Conservation (phyloP, 495 filamentous ascomycete species). For the Schizothecium vesticola region DNA sequence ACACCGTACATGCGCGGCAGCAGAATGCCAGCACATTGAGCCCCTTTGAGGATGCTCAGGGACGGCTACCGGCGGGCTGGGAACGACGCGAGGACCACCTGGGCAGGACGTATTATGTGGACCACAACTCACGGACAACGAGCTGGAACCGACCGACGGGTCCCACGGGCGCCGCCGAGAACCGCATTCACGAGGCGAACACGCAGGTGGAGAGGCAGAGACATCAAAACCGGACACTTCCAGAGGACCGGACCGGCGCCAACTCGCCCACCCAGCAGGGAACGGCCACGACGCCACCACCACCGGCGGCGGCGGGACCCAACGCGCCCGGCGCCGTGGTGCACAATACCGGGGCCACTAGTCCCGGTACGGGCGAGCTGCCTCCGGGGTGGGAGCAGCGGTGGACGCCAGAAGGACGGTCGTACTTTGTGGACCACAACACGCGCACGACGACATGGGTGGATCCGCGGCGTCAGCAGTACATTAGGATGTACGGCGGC, state of each 20-base stretch:
- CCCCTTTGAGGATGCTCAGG: conserved; percentile 92
- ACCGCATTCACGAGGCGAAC: conserved; percentile 72
- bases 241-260: conserved; percentile 90
- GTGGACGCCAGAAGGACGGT: conserved; percentile 86
- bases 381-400: conserved; percentile 95
- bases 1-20: conserved; percentile 20
- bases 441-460: conserved; percentile 98
- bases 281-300: conserved; percentile 28
- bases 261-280: conserved; percentile 77
- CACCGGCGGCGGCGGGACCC: conserved; percentile 46
- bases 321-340: conserved; percentile 72
- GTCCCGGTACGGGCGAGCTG: conserved; percentile 89
- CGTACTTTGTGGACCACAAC: conserved; percentile 99
- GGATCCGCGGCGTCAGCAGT: conserved; percentile 95
- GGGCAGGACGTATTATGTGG: conserved; percentile 97
- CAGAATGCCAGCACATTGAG: conserved; percentile 60
- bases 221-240: conserved; percentile 92
- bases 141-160: conserved; percentile 90
- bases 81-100: conserved; percentile 94
- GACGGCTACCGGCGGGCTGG: conserved; percentile 89
- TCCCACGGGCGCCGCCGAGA: conserved; percentile 64
- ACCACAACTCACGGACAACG: conserved; percentile 94
- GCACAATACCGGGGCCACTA: conserved; percentile 83
- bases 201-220: conserved; percentile 86
- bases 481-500: conserved; percentile 94